Evolutionary conservation across 2,329 filamentous ascomycete species (phyloP).

Genomic region (Epichloe glyceriae): DNA sequence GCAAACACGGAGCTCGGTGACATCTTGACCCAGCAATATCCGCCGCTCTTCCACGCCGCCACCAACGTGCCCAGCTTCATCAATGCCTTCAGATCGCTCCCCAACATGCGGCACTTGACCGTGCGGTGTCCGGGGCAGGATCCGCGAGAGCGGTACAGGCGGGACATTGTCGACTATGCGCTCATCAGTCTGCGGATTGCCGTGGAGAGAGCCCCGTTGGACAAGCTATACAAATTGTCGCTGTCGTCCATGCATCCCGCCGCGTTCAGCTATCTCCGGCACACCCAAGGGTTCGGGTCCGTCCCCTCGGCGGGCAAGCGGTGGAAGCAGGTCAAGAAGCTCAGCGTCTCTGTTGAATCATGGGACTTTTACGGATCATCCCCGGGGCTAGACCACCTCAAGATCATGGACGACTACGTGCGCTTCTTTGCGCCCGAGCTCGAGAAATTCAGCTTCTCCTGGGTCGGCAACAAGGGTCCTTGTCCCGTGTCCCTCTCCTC

Average conservation of each 20-base stretch:
- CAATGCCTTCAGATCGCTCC: constrained; percentile 54
- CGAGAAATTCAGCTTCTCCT: constrained; percentile 62
- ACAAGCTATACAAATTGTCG: constrained; percentile 54
- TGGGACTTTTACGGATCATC: constrained; percentile 50
- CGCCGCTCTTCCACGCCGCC: constrained; percentile 77
- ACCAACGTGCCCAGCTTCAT: constrained; percentile 81
- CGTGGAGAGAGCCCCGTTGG: constrained; percentile 58
- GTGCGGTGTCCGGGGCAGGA: constrained; percentile 66
- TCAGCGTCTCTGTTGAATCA: constrained; percentile 59
- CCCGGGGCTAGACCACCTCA: constrained; percentile 56
- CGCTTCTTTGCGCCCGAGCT: constrained; percentile 53
- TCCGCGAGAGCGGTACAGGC: constrained; percentile 55
- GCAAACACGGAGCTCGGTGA: constrained; percentile 68
- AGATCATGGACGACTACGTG: constrained; percentile 72
- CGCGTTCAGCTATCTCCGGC: constrained; percentile 65
- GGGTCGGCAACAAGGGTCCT: constrained; percentile 63
- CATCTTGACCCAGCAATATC: constrained; percentile 74
- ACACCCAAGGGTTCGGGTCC: constrained; percentile 60
- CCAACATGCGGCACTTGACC: constrained; percentile 59
- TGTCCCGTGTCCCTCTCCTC: constrained; percentile 57
- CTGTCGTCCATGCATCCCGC: constrained; percentile 62
- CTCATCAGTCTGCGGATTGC: constrained; percentile 78
- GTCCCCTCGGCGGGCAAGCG: constrained; percentile 57
- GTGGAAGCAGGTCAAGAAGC: constrained; percentile 66
- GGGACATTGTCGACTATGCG: constrained; percentile 74